Percentiles rank a stretch among this genome's conserved stretches.
Evolutionary conservation across 805 yeast species (phyloP).

Genomic region (Allodekkera sacchari): DNA sequence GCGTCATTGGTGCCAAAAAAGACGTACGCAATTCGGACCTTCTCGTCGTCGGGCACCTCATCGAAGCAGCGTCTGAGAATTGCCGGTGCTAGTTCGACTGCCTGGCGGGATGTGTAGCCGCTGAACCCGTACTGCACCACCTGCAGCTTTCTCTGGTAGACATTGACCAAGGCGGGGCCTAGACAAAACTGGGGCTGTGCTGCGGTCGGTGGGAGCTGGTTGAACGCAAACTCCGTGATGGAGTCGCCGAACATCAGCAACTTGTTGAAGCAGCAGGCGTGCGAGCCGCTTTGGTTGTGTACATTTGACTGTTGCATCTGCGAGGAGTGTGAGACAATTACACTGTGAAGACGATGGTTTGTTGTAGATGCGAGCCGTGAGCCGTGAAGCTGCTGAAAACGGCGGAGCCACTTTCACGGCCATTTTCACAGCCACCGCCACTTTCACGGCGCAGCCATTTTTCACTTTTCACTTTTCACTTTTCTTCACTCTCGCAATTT

Average conservation of each 20-base stretch:
- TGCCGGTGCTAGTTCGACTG: slow-evolving; percentile 37
- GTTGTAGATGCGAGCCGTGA: no score
- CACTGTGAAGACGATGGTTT: no score
- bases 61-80: slow-evolving; percentile 43
- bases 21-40: slow-evolving; percentile 38
- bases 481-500: no score
- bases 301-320: no score
- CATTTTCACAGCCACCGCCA: no score
- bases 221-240: slow-evolving; percentile 25
- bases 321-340: no score
- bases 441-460: no score
- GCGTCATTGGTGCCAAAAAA: slow-evolving; percentile 83
- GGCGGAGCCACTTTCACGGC: no score
- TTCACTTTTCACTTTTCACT: no score
- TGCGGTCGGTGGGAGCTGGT: slow-evolving; percentile 11
- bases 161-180: slow-evolving; percentile 23
- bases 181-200: slow-evolving; percentile 16
- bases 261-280: slow-evolving; percentile 7
- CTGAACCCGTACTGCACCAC: slow-evolving; percentile 65
- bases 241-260: slow-evolving; percentile 30
- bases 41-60: slow-evolving; percentile 18
- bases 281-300: no score
- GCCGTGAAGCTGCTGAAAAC: no score
- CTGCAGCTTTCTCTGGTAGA: slow-evolving; percentile 57
- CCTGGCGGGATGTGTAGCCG: slow-evolving; percentile 70